Evolutionary conservation across 805 yeast genomes (phyloP), one percentile per base, ranked within the genome.

Genomic region (Yarrowia yakushimensis): DNA sequence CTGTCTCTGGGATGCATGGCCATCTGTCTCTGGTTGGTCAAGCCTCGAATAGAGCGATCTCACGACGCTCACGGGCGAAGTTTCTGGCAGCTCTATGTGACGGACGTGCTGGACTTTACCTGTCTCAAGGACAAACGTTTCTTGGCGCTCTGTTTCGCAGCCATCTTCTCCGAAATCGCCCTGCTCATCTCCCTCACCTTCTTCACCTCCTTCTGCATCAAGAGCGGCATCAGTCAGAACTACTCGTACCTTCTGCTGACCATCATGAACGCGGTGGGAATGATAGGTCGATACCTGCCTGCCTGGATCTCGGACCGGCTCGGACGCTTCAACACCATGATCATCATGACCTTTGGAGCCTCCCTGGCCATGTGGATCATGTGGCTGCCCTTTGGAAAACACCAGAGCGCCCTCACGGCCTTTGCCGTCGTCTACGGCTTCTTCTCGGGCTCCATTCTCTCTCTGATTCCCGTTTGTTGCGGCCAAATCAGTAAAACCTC

Each of bases 401-500:
- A 65, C 61, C 64, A 68, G 13, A 73, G 67, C 20, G 80, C 70
- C 8, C 70, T 74, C 45, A 80, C 76, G 70, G 80, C 78, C 1
- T 84, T 81, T 65, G 73, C 82, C 13, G 77, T 74, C 0, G 66
- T 81, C 4, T 84, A 79, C 69, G 89, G 89, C 0, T 79, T 84
- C 63, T 74, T 79, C 54, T 77, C 85, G 4, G 82, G 86, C 4
- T 79, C 87, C 0, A 80, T 83, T 4, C 73, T 84, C 54, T 79
- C 87, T 3, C 68, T 84, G 46, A 79, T 84, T 15, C 87, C 88
- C 1, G 84, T 82, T 2, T 81, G 87, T 67, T 75, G 82, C 36
- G 86, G 85, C 0, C 84, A 81, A 59, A 82, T 85, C 34, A 82
- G 86, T 17, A 78, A 80, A 60, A 78, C 81, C 1, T 79, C 79